Evolutionary conservation across 306 rosid species (phyloP), one percentile per base, ranked within the genome.

Genomic region (Bauhinia variegata): DNA sequence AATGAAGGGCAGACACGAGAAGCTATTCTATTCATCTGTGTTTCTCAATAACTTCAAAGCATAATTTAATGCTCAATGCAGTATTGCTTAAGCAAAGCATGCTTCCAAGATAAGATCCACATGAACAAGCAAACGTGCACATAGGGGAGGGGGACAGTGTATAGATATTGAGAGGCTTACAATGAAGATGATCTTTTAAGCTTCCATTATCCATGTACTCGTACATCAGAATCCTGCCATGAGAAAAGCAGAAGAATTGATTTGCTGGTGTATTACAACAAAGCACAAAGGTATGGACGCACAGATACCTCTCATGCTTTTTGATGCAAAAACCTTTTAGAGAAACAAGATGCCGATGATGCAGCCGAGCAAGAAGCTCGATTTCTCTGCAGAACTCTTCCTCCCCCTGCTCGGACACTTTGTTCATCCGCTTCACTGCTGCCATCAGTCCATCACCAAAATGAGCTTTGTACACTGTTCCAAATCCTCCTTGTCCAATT

Each of bases 141-240:
- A 18, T 18, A 18, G 18, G 28, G 44, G 50, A 16, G 16, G 50
- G 19, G 53, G 65, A 65, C 38, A 63, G 52, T 71, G 42, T 67
- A 63, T 55, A 75, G 79, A 73, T 50, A 37, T 56, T 63, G 63
- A 78, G 78, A 72, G 78, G 67, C 92, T 85, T 90, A 95, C 99
- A 69, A 77, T 95, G 97, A 78, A 95, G 96, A 88, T 90, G 97
- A 78, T 95, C 99, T 79, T 90, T 86, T 84, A 95, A 80, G 96
- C 97, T 95, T 68, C 99, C 99, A 67, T 90, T 93, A 70, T 83
- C 96, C 99, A 95, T 90, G 84, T 86, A 80, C 82, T 95, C 99
- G 17, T 90, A 95, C 80, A 95, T 62, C 51, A 95, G 87, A 86
- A 90, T 90, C 95, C 99, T 95, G 89, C 73, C 78, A 81, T 62